phyloP scores from a whole-genome alignment of 78 protist genomes.

The Protostelium mycophagum region DNA sequence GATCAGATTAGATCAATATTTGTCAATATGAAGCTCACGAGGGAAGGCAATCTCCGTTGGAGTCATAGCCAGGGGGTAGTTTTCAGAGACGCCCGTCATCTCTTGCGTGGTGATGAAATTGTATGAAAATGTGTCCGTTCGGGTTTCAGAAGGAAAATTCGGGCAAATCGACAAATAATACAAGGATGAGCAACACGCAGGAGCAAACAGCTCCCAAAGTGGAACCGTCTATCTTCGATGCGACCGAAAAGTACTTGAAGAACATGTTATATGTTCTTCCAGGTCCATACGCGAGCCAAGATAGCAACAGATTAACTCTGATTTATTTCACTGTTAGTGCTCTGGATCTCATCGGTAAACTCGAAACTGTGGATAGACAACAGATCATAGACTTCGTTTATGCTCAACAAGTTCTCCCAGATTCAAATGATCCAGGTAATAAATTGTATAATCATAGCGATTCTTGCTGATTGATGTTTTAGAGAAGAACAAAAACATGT shows the following conservation, averaged over 20 bases:
- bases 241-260: conserved; percentile 32
- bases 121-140: too few species aligned
- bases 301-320: conserved; percentile 44
- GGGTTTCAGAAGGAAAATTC: too few species aligned
- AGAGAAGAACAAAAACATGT: conserved; percentile 4
- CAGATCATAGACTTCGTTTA: conserved; percentile 51
- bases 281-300: conserved; percentile 33
- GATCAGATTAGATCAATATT: too few species aligned
- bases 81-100: too few species aligned
- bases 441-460: background rate
- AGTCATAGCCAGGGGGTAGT: too few species aligned
- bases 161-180: too few species aligned
- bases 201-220: too few species aligned
- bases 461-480: background rate
- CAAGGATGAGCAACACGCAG: too few species aligned
- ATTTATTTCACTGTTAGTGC: conserved; percentile 52
- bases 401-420: conserved; percentile 54
- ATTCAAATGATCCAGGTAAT: conserved; percentile 28
- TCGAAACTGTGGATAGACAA: conserved; percentile 23
- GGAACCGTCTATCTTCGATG: too few species aligned
- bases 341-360: conserved; percentile 47
- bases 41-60: too few species aligned
- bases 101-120: too few species aligned
- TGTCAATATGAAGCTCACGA: too few species aligned
- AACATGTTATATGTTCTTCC: conserved; percentile 41